phyloP scores from a whole-genome alignment of 148 eudicot genomes.

The Fagopyrum tataricum region DNA sequence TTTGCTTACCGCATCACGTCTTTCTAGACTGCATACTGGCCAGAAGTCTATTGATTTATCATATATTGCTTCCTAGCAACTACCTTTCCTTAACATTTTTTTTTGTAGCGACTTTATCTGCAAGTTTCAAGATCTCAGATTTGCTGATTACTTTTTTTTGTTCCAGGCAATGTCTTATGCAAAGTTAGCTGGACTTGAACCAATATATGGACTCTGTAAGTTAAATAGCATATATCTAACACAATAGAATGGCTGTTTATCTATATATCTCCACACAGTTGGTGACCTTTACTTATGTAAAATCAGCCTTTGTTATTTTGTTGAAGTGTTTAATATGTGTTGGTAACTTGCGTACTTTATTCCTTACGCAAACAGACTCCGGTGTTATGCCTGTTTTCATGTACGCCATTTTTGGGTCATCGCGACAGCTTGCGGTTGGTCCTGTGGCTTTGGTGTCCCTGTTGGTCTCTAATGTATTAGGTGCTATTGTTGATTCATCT shows the following conservation, averaged over 20 bases:
- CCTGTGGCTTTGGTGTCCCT: slow-evolving; percentile 98
- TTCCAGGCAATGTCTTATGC: slow-evolving; percentile 96
- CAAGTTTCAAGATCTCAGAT: not conserved
- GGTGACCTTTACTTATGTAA: not conserved
- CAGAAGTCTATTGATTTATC: not conserved
- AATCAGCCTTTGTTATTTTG: not conserved
- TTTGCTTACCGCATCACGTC: not conserved
- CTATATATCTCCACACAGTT: not conserved
- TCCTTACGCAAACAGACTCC: slow-evolving; percentile 54
- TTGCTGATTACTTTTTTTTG: slow-evolving; percentile 20
- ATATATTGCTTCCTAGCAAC: not conserved
- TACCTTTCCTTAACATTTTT: not conserved
- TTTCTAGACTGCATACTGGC: not conserved
- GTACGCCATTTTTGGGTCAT: slow-evolving; percentile 94
- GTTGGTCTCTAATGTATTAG: slow-evolving; percentile 75
- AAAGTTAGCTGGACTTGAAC: slow-evolving; percentile 93
- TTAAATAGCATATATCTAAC: slow-evolving; percentile 15
- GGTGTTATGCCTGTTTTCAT: slow-evolving; percentile 87
- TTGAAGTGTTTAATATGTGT: not conserved
- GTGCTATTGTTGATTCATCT: slow-evolving; percentile 62
- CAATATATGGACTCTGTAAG: slow-evolving; percentile 99
- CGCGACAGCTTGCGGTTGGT: slow-evolving; percentile 98
- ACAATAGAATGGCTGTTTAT: not conserved
- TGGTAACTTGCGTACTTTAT: slow-evolving; percentile 15
- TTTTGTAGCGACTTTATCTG: not conserved